Base-by-base conservation (phyloP, 2,329 filamentous ascomycete genomes). In the Monosporascus sp. region DNA sequence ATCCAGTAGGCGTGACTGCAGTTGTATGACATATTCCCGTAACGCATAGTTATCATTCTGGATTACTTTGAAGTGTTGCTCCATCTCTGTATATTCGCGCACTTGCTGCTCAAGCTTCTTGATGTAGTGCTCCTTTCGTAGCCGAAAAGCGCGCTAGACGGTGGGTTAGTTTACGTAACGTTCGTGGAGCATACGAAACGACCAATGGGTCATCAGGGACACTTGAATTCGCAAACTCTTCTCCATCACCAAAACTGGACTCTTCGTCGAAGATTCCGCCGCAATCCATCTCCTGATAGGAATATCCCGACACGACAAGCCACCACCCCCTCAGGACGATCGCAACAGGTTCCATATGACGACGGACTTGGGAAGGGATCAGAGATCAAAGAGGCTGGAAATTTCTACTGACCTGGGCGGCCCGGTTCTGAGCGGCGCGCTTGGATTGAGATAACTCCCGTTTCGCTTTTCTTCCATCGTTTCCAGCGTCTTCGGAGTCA, bases 41-140 rank as follows among this genome's bases (percentile, higher is more conserved):
- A 99, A 77, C 57, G 89, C 85, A 68, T 92, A 94, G 72, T 97
- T 96, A 70, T 99, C 93, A 27, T 83, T 78, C 67, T 96, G 90
- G 25, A 96, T 75, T n/a, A 80, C 75, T 70, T 96, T 94, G 72
- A 83, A 90, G 52, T 82, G 83, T 57, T 88, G 82, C 60, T 91
- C 88, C 71, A 96, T 82, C 18, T 84, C 80, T 61, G 83, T 80
- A 60, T 85, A 89, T 31, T 94, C 89, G 64, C 90, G 86, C 50
- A 97, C 90, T 69, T 97, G 90, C 67, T 94, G 88, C 72, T 99
- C 94, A 7, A 99, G 81, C 70, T 96, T 95, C 77, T 96, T 96
- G 71, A 99, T 99, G 70, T 99, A 97, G 46, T 90, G 89, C 73
- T 99, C 94, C 70, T 99, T 99, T 58, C 94, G 88, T 74, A 97